Evolutionary conservation across 352 stramenopile genomes (phyloP).

Genomic region (Phytophthora rubi): DNA sequence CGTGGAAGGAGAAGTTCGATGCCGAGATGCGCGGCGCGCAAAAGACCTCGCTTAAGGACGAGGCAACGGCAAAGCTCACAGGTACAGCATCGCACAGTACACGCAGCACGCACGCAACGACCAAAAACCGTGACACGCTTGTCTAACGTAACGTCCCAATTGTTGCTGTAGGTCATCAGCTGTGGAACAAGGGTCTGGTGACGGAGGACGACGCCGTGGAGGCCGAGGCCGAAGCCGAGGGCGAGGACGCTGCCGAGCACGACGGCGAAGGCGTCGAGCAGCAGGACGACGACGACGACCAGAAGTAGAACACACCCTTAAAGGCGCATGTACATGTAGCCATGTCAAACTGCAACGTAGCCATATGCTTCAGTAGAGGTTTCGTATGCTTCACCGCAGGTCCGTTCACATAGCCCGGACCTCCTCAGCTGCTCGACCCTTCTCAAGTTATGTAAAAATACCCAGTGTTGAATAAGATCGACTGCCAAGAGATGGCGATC

Average conservation of each 20-base stretch:
- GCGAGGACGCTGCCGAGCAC: constrained; percentile 46
- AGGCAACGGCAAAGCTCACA: constrained; percentile 76
- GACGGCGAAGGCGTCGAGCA: constrained; percentile 43
- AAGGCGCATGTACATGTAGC: not conserved
- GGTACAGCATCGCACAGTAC: constrained; percentile 35
- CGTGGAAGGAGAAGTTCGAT: constrained; percentile 79
- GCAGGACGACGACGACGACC: constrained; percentile 26
- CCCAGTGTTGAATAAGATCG: constrained; percentile 26
- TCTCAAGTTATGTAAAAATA: constrained; percentile 25
- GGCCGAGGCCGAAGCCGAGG: constrained; percentile 52
- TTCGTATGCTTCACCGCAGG: constrained; percentile 21
- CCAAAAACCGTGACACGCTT: not conserved
- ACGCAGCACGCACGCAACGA: not conserved
- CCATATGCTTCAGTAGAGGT: constrained; percentile 1
- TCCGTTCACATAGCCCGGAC: not conserved
- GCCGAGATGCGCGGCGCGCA: constrained; percentile 55
- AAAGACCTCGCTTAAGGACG: constrained; percentile 70
- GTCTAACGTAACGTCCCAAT: constrained; percentile 20
- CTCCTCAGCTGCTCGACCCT: constrained; percentile 18
- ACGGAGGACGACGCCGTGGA: constrained; percentile 62
- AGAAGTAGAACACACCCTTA: constrained; percentile 19
- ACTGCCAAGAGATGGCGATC: constrained; percentile 23
- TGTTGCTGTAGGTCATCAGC: constrained; percentile 48
- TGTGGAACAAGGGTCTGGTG: constrained; percentile 80
- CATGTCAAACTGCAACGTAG: constrained; percentile 12